phyloP scores from a whole-genome alignment of 768 basidiomycete species.

The Auriscalpium orientale region DNA sequence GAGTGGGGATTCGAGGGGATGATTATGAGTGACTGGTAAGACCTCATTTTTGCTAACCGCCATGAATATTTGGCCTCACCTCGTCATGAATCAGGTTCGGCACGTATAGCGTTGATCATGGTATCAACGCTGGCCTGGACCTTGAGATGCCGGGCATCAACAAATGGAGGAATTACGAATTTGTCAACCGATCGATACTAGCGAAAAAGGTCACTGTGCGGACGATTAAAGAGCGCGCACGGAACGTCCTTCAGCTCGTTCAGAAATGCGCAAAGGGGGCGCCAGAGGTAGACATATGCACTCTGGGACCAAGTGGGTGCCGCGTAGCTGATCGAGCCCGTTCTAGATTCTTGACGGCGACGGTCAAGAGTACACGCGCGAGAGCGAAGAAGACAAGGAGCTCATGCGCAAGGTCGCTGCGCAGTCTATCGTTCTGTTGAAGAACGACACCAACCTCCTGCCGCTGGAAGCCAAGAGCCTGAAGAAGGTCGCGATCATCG shows the following conservation, averaged over 20 bases:
- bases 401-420: constrained; percentile 64
- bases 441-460: constrained; percentile 51
- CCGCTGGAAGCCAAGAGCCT: constrained; percentile 40
- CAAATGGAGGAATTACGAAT: constrained; percentile 69
- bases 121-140: constrained; percentile 71
- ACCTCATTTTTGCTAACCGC: neutral
- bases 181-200: constrained; percentile 51
- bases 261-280: constrained; percentile 61
- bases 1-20: constrained; percentile 73
- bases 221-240: constrained; percentile 59
- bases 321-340: neutral
- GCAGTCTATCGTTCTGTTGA: constrained; percentile 67
- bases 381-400: constrained; percentile 51
- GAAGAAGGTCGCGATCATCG: constrained; percentile 70
- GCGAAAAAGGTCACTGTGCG: constrained; percentile 59
- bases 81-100: constrained; percentile 48
- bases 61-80: neutral
- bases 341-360: constrained; percentile 62
- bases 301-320: neutral
- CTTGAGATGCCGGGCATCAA: constrained; percentile 75
- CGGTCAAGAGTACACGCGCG: constrained; percentile 53
- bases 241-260: constrained; percentile 58
- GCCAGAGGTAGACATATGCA: constrained; percentile 42
- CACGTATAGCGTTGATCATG: constrained; percentile 53
- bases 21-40: constrained; percentile 79